Evolutionary conservation across 2,329 filamentous ascomycete species (phyloP).

Genomic region (Pseudopithomyces chartarum): DNA sequence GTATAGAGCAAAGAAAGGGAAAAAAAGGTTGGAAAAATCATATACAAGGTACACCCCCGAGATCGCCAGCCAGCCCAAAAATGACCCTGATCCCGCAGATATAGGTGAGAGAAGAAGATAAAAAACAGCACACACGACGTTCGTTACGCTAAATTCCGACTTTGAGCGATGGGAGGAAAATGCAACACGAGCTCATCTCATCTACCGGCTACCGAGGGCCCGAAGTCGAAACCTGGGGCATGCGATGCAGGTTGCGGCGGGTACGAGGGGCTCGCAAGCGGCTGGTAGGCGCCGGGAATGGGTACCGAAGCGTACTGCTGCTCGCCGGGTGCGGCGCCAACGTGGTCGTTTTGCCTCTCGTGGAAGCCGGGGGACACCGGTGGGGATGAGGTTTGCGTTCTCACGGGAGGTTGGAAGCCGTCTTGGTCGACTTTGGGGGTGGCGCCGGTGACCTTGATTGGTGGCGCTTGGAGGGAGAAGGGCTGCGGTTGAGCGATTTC

Average conservation of each 20-base stretch:
- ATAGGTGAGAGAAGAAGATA: conserved; percentile 19
- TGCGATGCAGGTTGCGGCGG: conserved; percentile 35
- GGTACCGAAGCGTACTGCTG: conserved; percentile 83
- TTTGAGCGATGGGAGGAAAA: conserved; percentile 14
- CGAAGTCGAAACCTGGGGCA: conserved; percentile 45
- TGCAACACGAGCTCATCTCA: conserved; percentile 21
- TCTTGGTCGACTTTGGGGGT: conserved; percentile 71
- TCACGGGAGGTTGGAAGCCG: conserved; percentile 59
- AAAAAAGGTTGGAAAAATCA: conserved; percentile 13
- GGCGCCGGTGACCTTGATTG: conserved; percentile 75
- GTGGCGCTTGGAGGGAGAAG: conserved; percentile 89
- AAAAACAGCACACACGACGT: not conserved
- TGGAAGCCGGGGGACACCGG: conserved; percentile 44
- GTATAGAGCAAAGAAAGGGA: not conserved
- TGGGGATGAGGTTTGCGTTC: conserved; percentile 45
- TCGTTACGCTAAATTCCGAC: conserved; percentile 18
- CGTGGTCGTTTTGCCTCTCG: conserved; percentile 65
- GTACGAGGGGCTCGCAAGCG: conserved; percentile 51
- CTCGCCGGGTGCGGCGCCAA: conserved; percentile 76
- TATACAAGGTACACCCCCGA: conserved; percentile 28
- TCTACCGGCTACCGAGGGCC: conserved; percentile 32
- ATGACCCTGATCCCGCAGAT: conserved; percentile 21
- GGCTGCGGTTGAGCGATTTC: conserved; percentile 57
- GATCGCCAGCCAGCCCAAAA: conserved; percentile 23
- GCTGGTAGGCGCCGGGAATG: conserved; percentile 81